Evolutionary conservation across 441 rosid species (phyloP).

Genomic region (Geranium incanum): DNA sequence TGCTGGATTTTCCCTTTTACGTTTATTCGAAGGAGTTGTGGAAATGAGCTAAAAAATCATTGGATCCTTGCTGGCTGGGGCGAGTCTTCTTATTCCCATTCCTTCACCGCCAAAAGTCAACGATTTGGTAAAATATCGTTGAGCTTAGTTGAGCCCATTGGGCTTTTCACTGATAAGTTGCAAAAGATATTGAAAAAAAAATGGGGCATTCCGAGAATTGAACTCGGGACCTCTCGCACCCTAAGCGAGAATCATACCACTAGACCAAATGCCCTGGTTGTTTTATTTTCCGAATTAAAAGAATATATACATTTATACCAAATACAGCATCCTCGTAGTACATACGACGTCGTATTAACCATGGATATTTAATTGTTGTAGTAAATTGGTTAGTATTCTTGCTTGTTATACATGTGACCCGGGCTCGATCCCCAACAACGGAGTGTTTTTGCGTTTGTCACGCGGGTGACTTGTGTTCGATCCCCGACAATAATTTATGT

Average conservation of each 20-base stretch:
- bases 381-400: no score
- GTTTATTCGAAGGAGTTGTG: background rate
- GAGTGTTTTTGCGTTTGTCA: no score
- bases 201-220: conserved; percentile 57
- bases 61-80: background rate
- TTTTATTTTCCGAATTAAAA: no score
- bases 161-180: background rate
- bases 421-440: no score
- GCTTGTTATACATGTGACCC: no score
- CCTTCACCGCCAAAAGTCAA: conserved; percentile 4
- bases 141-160: conserved; percentile 5
- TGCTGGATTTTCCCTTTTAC: background rate
- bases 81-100: background rate
- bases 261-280: conserved; percentile 44
- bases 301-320: no score
- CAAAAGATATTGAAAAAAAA: no score
- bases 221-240: conserved; percentile 50
- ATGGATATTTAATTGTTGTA: no score
- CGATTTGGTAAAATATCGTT: background rate
- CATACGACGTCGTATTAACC: no score
- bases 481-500: no score
- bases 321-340: no score
- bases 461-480: no score
- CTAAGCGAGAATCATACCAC: conserved; percentile 55
- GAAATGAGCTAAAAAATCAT: background rate